Evolutionary conservation across 2,329 filamentous ascomycete genomes (phyloP).

Genomic region (Ceratocystis variospora): DNA sequence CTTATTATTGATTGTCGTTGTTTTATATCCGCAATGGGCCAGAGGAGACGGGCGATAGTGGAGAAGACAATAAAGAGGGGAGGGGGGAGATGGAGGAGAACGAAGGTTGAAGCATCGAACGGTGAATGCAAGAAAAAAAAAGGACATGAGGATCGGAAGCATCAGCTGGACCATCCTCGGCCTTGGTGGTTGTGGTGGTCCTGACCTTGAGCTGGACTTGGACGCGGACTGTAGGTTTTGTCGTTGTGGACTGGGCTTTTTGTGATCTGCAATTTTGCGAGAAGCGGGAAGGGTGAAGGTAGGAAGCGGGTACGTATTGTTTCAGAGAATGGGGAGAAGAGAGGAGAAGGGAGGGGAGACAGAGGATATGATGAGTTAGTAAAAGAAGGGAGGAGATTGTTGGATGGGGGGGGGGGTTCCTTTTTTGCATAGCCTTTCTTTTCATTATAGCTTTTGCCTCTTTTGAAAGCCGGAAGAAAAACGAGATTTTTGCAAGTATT

Average conservation of each 20-base stretch:
- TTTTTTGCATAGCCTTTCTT: neutral
- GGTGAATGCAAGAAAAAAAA: no score
- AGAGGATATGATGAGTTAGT: neutral
- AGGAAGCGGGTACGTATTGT: neutral
- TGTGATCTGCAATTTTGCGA: neutral
- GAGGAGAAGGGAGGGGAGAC: neutral
- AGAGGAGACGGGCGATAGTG: no score
- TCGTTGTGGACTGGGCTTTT: neutral
- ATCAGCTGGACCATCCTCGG: no score
- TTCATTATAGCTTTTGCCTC: neutral
- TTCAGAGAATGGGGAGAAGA: neutral
- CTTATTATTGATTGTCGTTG: neutral
- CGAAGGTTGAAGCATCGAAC: no score
- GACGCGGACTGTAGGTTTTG: neutral
- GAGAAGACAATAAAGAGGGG: no score
- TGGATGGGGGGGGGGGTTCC: neutral
- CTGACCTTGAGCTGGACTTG: neutral
- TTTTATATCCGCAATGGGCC: no score
- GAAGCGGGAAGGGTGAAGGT: neutral
- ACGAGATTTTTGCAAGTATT: neutral
- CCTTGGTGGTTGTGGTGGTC: no score
- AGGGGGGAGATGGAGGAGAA: no score
- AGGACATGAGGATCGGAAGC: no score
- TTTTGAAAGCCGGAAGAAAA: neutral
- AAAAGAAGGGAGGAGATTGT: neutral